Conservation (phyloP, 139 green algal genomes). For the Volvox africanus region DNA sequence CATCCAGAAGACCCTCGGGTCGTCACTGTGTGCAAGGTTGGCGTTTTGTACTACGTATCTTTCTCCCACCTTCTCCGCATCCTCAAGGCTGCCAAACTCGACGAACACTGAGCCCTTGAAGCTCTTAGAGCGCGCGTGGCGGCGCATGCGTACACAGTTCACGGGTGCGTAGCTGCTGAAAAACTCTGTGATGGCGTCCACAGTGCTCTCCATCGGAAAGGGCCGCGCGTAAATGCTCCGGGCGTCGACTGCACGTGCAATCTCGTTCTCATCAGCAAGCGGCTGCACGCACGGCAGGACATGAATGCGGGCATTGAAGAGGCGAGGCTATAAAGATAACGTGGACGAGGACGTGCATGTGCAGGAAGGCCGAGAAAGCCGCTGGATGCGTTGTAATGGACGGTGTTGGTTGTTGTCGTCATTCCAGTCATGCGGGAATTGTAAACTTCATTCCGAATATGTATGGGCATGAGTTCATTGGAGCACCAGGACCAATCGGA, state of each 20-base stretch:
- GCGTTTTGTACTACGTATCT: too few relatives aligned
- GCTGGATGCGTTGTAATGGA: too few relatives aligned
- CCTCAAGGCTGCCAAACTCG: constrained; percentile 74
- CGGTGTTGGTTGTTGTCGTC: too few relatives aligned
- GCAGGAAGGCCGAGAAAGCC: too few relatives aligned
- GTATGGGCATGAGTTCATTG: too few relatives aligned
- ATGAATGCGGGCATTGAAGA: neutral
- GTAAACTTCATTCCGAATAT: too few relatives aligned
- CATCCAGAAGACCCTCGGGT: too few relatives aligned
- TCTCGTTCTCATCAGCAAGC: constrained; percentile 51
- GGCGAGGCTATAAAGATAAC: too few relatives aligned
- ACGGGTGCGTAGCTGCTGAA: constrained; percentile 64
- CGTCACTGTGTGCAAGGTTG: too few relatives aligned
- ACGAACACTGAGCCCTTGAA: constrained; percentile 91
- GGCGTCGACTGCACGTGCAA: constrained; percentile 70
- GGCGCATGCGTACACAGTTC: constrained; percentile 83
- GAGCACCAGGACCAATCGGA: too few relatives aligned
- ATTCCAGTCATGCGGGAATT: too few relatives aligned
- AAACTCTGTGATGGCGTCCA: constrained; percentile 67
- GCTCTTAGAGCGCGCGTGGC: constrained; percentile 81
- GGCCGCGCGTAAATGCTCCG: constrained; percentile 83
- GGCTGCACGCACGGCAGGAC: constrained; percentile 32
- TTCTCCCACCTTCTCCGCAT: constrained; percentile 56
- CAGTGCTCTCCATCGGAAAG: constrained; percentile 75
- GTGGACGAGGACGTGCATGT: too few relatives aligned